These are phyloP conservation scores for Pulveroboletus sp. DNA, from an alignment of 768 basidiomycete genomes.

Conservation along the genomic window DNA sequence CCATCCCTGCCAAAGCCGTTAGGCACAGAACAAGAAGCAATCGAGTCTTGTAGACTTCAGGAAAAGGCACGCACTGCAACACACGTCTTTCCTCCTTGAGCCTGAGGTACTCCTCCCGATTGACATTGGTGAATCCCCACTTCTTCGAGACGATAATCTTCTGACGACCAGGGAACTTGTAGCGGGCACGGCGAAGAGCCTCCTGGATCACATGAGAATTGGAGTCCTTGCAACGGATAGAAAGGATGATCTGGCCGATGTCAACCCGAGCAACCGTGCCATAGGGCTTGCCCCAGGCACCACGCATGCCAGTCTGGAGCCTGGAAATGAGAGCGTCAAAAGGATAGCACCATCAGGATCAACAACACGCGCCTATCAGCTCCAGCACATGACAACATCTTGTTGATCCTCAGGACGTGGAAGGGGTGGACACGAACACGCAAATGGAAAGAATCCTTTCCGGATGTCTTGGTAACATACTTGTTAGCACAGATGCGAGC, in stretches of 20 bases:
- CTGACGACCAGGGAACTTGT: slow-evolving; percentile 99
- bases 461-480: slow-evolving; percentile 96
- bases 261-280: slow-evolving; percentile 94
- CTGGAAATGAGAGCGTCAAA: slow-evolving; percentile 33
- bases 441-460: slow-evolving; percentile 99
- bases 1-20: slow-evolving; percentile 54
- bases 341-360: accelerated
- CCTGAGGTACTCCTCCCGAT: slow-evolving; percentile 83
- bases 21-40: background rate
- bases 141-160: slow-evolving; percentile 97
- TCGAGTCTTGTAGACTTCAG: background rate
- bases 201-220: slow-evolving; percentile 91
- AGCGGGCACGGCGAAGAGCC: slow-evolving; percentile 94
- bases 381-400: slow-evolving; percentile 99
- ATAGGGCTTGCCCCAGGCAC: slow-evolving; percentile 99
- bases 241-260: slow-evolving; percentile 94
- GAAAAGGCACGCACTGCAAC: slow-evolving; percentile 61
- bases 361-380: slow-evolving; percentile 73
- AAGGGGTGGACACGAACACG: slow-evolving; percentile 96
- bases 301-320: slow-evolving; percentile 97
- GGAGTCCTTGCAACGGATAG: slow-evolving; percentile 87
- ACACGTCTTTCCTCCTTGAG: slow-evolving; percentile 91
- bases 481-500: slow-evolving; percentile 99
- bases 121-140: slow-evolving; percentile 98
- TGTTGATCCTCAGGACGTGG: slow-evolving; percentile 99